These are phyloP conservation scores for Castanopsis chinensis DNA, from an alignment of 306 rosid species.

Conservation along the genomic window DNA sequence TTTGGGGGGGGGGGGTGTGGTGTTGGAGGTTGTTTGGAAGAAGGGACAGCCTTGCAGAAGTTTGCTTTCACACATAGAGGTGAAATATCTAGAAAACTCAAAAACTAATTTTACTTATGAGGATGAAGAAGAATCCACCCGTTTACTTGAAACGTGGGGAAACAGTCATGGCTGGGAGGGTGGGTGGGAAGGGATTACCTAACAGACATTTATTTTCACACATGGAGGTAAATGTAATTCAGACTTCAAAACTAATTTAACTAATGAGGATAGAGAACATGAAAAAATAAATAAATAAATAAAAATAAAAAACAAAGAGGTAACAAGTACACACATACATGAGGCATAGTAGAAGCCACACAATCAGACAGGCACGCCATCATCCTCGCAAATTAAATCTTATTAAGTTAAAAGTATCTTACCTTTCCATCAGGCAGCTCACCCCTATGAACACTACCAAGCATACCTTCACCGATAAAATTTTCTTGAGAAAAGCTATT, in stretches of 20 bases:
- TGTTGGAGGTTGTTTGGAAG: too few species aligned
- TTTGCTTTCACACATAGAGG: too few species aligned
- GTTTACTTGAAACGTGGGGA: not conserved
- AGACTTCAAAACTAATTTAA: not conserved
- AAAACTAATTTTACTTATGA: not conserved
- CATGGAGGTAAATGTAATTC: not conserved
- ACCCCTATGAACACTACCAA: slow-evolving; percentile 55
- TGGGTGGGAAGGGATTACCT: not conserved
- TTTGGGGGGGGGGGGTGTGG: too few species aligned
- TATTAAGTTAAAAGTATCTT: not conserved
- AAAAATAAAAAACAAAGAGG: too few species aligned
- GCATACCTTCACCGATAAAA: too few species aligned
- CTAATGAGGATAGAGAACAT: not conserved
- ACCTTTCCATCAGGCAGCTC: slow-evolving; percentile 79
- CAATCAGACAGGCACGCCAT: too few species aligned
- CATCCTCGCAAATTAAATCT: not conserved
- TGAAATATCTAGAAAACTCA: too few species aligned
- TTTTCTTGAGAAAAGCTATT: too few species aligned
- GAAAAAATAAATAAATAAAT: too few species aligned
- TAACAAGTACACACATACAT: too few species aligned
- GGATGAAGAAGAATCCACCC: not conserved
- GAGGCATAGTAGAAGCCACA: too few species aligned
- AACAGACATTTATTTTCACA: not conserved
- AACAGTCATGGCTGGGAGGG: not conserved
- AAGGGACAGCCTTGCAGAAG: too few species aligned